Conservation (phyloP, 345 rosid species). For the Balakata baccata region DNA sequence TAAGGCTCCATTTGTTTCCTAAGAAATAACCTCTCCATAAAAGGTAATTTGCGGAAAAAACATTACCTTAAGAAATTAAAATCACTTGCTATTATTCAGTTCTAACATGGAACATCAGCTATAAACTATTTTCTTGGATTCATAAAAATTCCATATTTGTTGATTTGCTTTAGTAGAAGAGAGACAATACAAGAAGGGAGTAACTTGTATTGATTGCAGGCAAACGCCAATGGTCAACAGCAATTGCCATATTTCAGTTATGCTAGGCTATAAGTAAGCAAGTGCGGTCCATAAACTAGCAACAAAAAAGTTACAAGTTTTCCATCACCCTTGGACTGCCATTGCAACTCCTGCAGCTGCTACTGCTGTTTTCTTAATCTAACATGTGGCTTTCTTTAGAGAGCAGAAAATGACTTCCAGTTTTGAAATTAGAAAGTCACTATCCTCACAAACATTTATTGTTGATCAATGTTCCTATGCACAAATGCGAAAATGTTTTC, state of each 20-base stretch:
- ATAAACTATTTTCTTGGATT: not conserved
- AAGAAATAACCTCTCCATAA: not conserved
- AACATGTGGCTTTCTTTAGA: not conserved
- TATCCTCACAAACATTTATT: not conserved
- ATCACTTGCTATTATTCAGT: not conserved
- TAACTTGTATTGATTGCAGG: too few species aligned
- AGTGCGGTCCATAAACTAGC: not conserved
- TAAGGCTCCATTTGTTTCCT: not conserved
- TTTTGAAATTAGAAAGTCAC: not conserved
- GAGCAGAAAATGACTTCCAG: not conserved
- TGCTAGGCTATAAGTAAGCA: not conserved
- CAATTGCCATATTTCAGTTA: not conserved
- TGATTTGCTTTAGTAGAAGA: not conserved
- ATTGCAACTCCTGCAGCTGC: not conserved
- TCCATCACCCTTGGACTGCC: not conserved
- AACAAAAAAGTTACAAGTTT: not conserved
- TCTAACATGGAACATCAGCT: not conserved
- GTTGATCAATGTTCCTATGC: not conserved
- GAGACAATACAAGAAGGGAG: not conserved
- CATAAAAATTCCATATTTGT: not conserved
- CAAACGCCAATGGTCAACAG: not conserved
- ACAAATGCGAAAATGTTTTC: not conserved
- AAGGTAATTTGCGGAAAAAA: not conserved
- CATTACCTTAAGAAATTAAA: not conserved
- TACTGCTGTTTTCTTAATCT: not conserved